phyloP scores from a whole-genome alignment of 1,284 basidiomycete species.

The Athelia sp. region DNA sequence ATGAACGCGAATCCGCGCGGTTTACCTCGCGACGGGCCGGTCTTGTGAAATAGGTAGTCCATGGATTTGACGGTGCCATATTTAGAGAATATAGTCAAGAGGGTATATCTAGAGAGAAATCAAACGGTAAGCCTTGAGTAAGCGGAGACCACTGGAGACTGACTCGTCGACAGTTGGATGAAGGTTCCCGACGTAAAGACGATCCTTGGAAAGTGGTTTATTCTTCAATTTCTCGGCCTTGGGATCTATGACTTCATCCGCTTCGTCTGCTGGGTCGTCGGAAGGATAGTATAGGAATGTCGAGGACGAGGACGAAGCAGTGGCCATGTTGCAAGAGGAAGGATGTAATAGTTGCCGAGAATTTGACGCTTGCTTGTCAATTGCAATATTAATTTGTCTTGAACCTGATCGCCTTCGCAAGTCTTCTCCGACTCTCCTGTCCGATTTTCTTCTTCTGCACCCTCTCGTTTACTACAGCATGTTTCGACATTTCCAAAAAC shows the following conservation, averaged over 20 bases:
- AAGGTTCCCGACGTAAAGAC: conserved; percentile 91
- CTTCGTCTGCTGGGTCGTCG: background rate
- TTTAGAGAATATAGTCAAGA: conserved; percentile 87
- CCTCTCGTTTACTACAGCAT: too few relatives aligned
- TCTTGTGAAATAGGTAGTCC: conserved; percentile 94
- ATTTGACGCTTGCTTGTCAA: too few relatives aligned
- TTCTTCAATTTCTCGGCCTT: background rate
- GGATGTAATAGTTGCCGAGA: too few relatives aligned
- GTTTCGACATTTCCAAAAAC: too few relatives aligned
- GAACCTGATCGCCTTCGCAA: too few relatives aligned
- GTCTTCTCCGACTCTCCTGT: too few relatives aligned
- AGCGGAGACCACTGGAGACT: too few relatives aligned
- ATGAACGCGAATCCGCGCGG: conserved; percentile 95
- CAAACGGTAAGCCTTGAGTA: too few relatives aligned
- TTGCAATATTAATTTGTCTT: too few relatives aligned
- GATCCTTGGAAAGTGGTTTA: conserved; percentile 45
- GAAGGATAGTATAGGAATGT: background rate
- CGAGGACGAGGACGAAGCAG: background rate
- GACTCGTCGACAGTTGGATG: conserved; percentile 83
- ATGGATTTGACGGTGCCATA: conserved; percentile 90
- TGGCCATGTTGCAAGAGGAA: background rate
- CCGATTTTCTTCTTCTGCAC: too few relatives aligned
- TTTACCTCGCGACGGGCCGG: conserved; percentile 84
- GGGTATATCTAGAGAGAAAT: conserved; percentile 42
- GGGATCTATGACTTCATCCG: background rate